A percentile compares a stretch with the other conserved stretches of the same genome.
Evolutionary conservation across 2,329 filamentous ascomycete species (phyloP).

Genomic region (Colletotrichum eleusines): DNA sequence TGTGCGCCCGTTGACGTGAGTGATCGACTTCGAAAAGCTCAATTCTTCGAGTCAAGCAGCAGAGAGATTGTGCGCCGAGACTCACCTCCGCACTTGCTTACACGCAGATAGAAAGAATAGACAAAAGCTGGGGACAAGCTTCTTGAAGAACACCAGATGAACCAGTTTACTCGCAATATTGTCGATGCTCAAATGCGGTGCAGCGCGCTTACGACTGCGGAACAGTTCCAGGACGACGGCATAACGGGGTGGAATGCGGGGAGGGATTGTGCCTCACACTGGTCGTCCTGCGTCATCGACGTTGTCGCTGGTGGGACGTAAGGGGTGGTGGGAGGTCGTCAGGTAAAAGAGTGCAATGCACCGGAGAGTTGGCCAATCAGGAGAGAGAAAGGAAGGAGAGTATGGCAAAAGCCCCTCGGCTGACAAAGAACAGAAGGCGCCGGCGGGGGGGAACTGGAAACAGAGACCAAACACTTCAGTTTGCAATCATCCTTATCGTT

Average conservation of each 20-base stretch:
- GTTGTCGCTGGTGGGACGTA: background rate
- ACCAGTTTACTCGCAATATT: background rate
- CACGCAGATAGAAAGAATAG: background rate
- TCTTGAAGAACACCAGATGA: background rate
- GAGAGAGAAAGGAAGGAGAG: too few relatives aligned
- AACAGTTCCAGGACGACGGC: background rate
- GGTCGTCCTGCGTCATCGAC: constrained; percentile 22
- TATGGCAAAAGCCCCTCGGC: background rate
- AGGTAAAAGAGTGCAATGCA: constrained; percentile 4
- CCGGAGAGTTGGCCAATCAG: background rate
- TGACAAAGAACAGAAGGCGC: constrained; percentile 1
- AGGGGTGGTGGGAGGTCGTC: constrained; percentile 5
- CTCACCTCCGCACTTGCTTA: background rate
- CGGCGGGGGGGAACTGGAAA: constrained; percentile 1
- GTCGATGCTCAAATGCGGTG: constrained; percentile 1
- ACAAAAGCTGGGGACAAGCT: background rate
- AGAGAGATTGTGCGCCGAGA: background rate
- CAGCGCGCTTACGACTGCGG: background rate
- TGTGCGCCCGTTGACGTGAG: background rate
- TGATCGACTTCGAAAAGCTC: background rate
- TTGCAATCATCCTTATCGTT: background rate
- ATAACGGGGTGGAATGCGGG: background rate
- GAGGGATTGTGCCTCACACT: background rate
- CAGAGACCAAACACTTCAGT: background rate
- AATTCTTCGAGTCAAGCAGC: too few relatives aligned